These are phyloP conservation scores for Anethum foeniculum DNA, from an alignment of 140 eudicot species.

Conservation along the genomic window DNA sequence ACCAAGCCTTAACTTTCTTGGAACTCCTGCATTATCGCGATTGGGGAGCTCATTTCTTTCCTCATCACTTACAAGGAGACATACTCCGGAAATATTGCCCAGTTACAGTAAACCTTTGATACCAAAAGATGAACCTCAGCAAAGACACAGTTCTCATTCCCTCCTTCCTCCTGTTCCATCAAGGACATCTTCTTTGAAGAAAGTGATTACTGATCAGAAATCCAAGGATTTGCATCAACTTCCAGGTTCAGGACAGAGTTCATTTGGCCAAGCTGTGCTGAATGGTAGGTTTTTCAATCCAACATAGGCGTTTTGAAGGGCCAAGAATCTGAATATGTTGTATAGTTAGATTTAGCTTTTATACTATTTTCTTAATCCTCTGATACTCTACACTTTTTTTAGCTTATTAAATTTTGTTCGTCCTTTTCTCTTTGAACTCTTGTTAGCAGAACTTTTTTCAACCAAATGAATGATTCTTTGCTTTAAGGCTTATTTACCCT, in stretches of 20 bases:
- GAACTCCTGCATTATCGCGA: conserved; percentile 53
- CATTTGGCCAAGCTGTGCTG: conserved; percentile 67
- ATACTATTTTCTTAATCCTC: neutral
- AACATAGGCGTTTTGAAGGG: neutral
- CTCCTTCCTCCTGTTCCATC: conserved; percentile 57
- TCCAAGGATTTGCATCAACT: conserved; percentile 51
- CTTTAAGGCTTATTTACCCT: neutral
- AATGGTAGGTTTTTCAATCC: conserved; percentile 48
- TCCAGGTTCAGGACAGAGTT: conserved; percentile 56
- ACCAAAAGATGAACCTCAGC: conserved; percentile 44
- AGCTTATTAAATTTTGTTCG: neutral
- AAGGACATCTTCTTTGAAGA: conserved; percentile 46
- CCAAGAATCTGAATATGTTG: neutral
- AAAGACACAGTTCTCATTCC: conserved; percentile 68
- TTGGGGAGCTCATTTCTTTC: conserved; percentile 69
- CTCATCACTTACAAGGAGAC: conserved; percentile 71
- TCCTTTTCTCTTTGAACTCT: neutral
- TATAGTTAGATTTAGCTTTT: neutral
- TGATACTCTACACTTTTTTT: neutral
- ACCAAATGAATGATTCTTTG: conserved; percentile 1
- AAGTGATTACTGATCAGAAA: conserved; percentile 40
- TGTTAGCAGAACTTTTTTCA: neutral
- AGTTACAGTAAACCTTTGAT: conserved; percentile 54
- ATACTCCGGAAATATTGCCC: conserved; percentile 74
- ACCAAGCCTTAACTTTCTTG: conserved; percentile 68